phyloP scores from a whole-genome alignment of 2,329 filamentous ascomycete species.

The Rutstroemia sp. region DNA sequence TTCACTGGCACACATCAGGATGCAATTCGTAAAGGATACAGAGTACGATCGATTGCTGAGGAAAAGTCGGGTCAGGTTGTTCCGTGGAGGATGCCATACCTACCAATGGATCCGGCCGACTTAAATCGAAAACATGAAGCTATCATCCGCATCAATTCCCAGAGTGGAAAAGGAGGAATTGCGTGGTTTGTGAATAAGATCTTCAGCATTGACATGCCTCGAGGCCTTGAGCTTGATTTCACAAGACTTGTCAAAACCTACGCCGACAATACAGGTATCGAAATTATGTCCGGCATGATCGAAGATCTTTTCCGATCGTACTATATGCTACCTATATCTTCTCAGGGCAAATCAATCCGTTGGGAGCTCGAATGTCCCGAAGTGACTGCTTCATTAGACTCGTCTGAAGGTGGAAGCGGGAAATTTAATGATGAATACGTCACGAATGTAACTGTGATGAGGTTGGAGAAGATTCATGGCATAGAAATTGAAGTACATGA shows the following conservation, averaged over 20 bases:
- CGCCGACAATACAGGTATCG: background rate
- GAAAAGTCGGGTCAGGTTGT: constrained; percentile 51
- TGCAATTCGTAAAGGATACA: constrained; percentile 71
- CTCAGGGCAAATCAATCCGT: background rate
- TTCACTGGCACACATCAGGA: constrained; percentile 88
- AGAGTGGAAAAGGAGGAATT: constrained; percentile 84
- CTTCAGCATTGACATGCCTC: constrained; percentile 2
- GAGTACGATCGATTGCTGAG: constrained; percentile 32
- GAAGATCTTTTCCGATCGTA: background rate
- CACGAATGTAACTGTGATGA: background rate
- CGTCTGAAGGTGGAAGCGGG: background rate
- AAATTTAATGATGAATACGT: background rate
- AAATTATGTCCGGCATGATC: background rate
- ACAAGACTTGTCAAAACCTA: constrained; percentile 14
- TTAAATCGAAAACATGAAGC: constrained; percentile 90
- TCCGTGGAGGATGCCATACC: constrained; percentile 77
- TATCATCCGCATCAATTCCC: constrained; percentile 90
- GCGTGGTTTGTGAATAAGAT: constrained; percentile 69
- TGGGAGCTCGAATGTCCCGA: background rate
- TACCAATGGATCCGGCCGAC: constrained; percentile 81
- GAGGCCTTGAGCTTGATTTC: background rate
- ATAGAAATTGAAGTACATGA: background rate
- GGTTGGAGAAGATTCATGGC: background rate
- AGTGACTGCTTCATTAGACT: background rate
- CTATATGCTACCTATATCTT: background rate